A percentile compares a stretch with the other conserved stretches of the same genome.
These are phyloP conservation scores for Fusarium staphyleae DNA, from an alignment of 2,329 filamentous ascomycete genomes.

Conservation along the genomic window DNA sequence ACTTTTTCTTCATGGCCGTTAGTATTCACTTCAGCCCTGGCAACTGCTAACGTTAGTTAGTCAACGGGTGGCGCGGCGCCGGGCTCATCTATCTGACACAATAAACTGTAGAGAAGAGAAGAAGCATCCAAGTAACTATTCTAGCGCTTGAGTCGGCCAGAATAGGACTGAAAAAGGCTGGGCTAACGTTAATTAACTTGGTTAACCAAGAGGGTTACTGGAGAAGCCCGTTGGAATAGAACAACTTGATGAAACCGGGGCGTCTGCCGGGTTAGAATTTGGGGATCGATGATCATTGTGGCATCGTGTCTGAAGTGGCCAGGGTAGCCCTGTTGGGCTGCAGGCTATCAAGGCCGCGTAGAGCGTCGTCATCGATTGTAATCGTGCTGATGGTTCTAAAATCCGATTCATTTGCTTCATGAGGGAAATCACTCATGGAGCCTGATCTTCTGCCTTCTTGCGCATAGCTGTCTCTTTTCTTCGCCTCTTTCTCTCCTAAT, in stretches of 20 bases:
- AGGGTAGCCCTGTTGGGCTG: constrained; percentile 14
- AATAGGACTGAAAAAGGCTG: constrained; percentile 14
- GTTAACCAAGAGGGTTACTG: constrained; percentile 9
- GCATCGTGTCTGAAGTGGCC: constrained; percentile 15
- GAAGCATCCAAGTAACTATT: background rate
- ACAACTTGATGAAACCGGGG: constrained; percentile 6
- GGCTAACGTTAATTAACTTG: background rate
- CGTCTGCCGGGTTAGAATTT: constrained; percentile 3
- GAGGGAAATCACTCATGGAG: background rate
- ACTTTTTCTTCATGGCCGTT: background rate
- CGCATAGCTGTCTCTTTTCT: background rate
- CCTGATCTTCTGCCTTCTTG: background rate
- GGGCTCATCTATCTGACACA: constrained; percentile 27
- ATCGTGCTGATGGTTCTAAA: constrained; percentile 8
- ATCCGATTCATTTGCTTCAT: background rate
- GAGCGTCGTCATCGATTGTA: constrained; percentile 31
- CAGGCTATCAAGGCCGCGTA: constrained; percentile 24
- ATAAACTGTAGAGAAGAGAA: background rate
- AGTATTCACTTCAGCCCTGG: background rate
- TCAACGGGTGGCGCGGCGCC: constrained; percentile 32
- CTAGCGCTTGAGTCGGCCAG: constrained; percentile 12
- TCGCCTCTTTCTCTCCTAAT: background rate
- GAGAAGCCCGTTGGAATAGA: constrained; percentile 1
- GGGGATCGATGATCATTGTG: constrained; percentile 26
- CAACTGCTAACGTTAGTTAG: constrained; percentile 13